Base-by-base conservation (phyloP, 805 yeast species). In the Spathaspora sp. region DNA sequence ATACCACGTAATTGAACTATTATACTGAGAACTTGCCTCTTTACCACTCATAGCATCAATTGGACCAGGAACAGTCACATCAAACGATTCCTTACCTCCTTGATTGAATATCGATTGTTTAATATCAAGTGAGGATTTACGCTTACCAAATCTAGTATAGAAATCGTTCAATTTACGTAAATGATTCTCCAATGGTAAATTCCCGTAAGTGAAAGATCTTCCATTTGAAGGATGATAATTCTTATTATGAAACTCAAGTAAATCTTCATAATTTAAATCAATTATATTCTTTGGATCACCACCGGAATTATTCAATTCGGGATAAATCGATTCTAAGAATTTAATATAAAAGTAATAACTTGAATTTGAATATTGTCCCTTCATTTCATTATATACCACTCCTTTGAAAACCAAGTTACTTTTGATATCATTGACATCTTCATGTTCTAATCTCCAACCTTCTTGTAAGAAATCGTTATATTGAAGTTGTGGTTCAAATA, bases 361-460 rank as follows among this genome's bases (percentile, higher is more conserved):
- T 0, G 97, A 81, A 66, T 90, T 93, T 0, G 97, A 87, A 63
- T 89, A 82, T 68, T 93, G 97, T 8, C 99, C 99, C 69, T 94
- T 94, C 99, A 94, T 94, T 70, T 94, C 99, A 65, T 94, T 94
- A 66, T 88, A 94, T 2, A 94, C 99, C 32, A 94, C 99, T 45
- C 99, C 99, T 68, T 94, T 94, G 68, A 90, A 89, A 3, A 73
- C 75, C 42, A 94, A 63, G 1, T 89, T 87, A 12, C 89, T 77
- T 0, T 60, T 53, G 14, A 73, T 70, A 63, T 92, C 91, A 6
- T 76, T 67, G 5, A 83, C 68, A 49, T 75, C 77, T 49, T 79
- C 80, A 57, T 89, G 82, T 67, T 94, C 99, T 40, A 94, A 72
- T 64, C 99, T 83, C 99, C 99, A 94, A 38, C 99, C 99, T 70